Base-by-base conservation (phyloP, 345 rosid genomes). In the Barbarea vulgaris region DNA sequence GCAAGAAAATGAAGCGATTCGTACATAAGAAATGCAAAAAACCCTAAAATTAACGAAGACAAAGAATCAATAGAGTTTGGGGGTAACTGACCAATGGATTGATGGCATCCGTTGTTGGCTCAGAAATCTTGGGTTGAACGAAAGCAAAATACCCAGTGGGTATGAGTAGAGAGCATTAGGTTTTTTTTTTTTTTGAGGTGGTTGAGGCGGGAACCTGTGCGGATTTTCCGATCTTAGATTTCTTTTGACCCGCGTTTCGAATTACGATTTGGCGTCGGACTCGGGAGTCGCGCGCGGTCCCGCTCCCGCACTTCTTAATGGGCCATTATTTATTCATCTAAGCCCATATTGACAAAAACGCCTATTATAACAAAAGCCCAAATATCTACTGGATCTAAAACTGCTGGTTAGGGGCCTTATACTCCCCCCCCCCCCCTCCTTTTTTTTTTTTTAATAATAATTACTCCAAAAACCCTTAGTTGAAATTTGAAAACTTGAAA, bases 161-260 rank as follows among this genome's bases (percentile, higher is more conserved):
- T 2, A 22, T 60, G 65, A 50, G 69, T 24, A 18, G 48, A 18
- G 48, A 13, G 75, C 53, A 59, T 19, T 28, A 64, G 54, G 68
- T 64, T 66, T 59, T 58, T n/a, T 64, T 58, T n/a, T 1, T 3
- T 18, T 18, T 42, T 21, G 53, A n/a, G 70, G 54, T 44, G 10
- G 74, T 30, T 70, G 77, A 79, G 86, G 87, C 89, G 92, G 88
- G 89, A 86, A 84, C 73, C 70, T 36, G 52, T 62, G 58, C 30
- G 21, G 59, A 70, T 50, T 73, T 19, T 41, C 85, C 80, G 87
- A 79, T 67, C 58, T 79, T 27, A 37, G 77, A 51, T 57, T 56
- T 55, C 48, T 25, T 63, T 81, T 54, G 76, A 81, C 74, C 78
- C 74, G 80, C 81, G 41, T 59, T 75, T 87, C 81, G 72, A 77